phyloP scores from a whole-genome alignment of 805 yeast species.

The Yarrowia keelungensis region DNA sequence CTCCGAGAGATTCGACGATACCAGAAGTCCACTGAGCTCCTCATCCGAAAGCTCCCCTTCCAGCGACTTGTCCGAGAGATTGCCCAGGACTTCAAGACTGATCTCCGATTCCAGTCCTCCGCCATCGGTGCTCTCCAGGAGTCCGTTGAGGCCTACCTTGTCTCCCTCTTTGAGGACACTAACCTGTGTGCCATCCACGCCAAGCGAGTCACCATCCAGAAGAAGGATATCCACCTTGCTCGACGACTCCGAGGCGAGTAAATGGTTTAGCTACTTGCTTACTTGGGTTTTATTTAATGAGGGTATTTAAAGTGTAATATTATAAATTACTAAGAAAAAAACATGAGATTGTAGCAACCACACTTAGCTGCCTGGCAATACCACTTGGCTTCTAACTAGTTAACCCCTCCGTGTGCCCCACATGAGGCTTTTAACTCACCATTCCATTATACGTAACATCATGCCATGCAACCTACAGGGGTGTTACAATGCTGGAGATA shows the following conservation, averaged over 20 bases:
- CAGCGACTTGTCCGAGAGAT: conserved; percentile 90
- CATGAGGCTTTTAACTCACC: conserved; percentile 1
- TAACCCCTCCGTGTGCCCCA: not conserved
- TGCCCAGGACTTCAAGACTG: conserved; percentile 86
- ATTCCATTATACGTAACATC: not conserved
- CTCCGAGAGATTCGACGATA: conserved; percentile 91
- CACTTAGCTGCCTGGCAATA: not conserved
- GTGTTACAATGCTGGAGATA: conserved; percentile 1
- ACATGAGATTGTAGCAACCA: too few species aligned
- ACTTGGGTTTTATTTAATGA: conserved; percentile 33
- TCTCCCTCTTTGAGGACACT: conserved; percentile 85
- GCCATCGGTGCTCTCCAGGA: conserved; percentile 92
- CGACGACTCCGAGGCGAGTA: conserved; percentile 89
- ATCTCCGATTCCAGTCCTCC: conserved; percentile 86
- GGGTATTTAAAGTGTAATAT: conserved; percentile 37
- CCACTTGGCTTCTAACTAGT: not conserved
- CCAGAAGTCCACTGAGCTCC: conserved; percentile 86
- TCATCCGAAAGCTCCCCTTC: conserved; percentile 89
- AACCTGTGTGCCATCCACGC: conserved; percentile 93
- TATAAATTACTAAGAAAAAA: conserved; percentile 15
- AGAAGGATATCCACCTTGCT: conserved; percentile 89
- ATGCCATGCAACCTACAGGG: not conserved
- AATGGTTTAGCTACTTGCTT: conserved; percentile 57
- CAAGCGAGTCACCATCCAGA: conserved; percentile 91
- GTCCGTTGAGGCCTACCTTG: conserved; percentile 88